Percentiles rank a stretch among this genome's conserved stretches.
Evolutionary conservation across 306 rosid genomes (phyloP).

Genomic region (Prinsepia uniflora): DNA sequence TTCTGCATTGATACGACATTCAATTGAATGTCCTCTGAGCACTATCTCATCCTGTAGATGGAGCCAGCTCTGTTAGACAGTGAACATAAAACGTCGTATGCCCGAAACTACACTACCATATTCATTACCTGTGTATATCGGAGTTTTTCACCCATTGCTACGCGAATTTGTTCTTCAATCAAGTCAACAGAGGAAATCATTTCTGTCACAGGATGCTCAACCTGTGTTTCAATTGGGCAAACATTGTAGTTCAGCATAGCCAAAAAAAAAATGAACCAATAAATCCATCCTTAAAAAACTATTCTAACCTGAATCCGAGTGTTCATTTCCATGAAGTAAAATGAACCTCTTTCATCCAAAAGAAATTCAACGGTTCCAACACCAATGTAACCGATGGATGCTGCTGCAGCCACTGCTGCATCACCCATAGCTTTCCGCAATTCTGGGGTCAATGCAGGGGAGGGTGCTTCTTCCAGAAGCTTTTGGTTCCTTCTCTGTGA

Average conservation of each 20-base stretch:
- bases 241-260: neutral
- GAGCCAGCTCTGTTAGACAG: conserved; percentile 21
- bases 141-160: conserved; percentile 91
- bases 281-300: conserved; percentile 11
- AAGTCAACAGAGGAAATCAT: conserved; percentile 95
- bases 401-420: conserved; percentile 98
- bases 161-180: conserved; percentile 94
- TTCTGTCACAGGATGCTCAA: conserved; percentile 99
- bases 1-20: conserved; percentile 98
- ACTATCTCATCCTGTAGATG: conserved; percentile 79
- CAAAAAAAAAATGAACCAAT: neutral
- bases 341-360: conserved; percentile 97
- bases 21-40: conserved; percentile 94
- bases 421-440: conserved; percentile 98
- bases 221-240: conserved; percentile 41
- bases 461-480: conserved; percentile 97
- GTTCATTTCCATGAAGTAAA: conserved; percentile 99
- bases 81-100: conserved; percentile 9
- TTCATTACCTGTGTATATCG: conserved; percentile 60
- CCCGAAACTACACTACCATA: conserved; percentile 19
- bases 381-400: conserved; percentile 92
- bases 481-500: conserved; percentile 88
- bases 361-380: conserved; percentile 96
- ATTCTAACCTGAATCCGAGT: conserved; percentile 88
- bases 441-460: conserved; percentile 96